Conservation (phyloP, 345 rosid genomes). For the Salix dunnii region DNA sequence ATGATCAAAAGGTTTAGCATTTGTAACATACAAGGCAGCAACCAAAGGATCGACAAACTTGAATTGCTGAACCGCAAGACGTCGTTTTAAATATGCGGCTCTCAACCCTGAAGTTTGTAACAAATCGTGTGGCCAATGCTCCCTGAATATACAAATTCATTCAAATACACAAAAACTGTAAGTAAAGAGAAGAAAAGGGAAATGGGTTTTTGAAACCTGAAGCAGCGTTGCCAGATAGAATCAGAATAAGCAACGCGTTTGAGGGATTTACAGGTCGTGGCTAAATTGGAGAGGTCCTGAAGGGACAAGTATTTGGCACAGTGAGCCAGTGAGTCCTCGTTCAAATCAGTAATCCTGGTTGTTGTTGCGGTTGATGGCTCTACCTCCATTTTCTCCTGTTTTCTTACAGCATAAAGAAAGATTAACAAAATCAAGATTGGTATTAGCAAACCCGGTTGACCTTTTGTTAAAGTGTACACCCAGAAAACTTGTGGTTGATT, state of each 20-base stretch:
- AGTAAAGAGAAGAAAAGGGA: background rate
- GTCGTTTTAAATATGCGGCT: slow-evolving; percentile 46
- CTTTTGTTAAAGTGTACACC: no score
- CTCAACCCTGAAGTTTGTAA: slow-evolving; percentile 32
- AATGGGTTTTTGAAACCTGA: slow-evolving; percentile 27
- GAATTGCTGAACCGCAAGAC: slow-evolving; percentile 42
- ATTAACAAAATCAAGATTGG: no score
- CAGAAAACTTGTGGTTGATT: no score
- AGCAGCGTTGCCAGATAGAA: slow-evolving; percentile 46
- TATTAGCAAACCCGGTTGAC: no score
- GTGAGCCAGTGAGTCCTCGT: slow-evolving; percentile 47
- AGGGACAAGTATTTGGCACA: slow-evolving; percentile 44
- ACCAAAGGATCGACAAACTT: slow-evolving; percentile 49
- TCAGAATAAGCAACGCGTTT: slow-evolving; percentile 45
- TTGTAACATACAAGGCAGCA: slow-evolving; percentile 13
- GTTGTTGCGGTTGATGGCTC: background rate
- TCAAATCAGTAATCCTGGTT: slow-evolving; percentile 35
- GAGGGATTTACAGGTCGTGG: slow-evolving; percentile 50
- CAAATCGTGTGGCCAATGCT: slow-evolving; percentile 45
- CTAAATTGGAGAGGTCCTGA: slow-evolving; percentile 44
- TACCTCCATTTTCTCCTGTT: slow-evolving; percentile 14
- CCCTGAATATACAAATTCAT: slow-evolving; percentile 17
- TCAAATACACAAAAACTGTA: background rate
- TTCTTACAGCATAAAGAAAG: background rate
- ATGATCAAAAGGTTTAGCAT: slow-evolving; percentile 29